These are phyloP conservation scores for Marasmius oreades DNA, from an alignment of 1,284 basidiomycete genomes.

Conservation along the genomic window DNA sequence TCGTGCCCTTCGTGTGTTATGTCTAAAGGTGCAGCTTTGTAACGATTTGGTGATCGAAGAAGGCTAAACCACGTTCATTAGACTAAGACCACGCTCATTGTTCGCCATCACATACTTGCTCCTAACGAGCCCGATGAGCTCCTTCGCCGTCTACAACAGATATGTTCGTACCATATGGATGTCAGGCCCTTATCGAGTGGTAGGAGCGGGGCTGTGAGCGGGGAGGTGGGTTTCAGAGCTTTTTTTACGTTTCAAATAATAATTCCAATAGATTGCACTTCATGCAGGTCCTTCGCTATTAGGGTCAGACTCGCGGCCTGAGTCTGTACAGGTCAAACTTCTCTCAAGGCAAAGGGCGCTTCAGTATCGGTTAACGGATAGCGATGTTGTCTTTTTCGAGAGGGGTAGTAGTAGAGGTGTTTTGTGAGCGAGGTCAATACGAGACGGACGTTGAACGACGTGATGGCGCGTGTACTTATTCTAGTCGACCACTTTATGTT, in stretches of 20 bases:
- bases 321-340: slow-evolving; percentile 26
- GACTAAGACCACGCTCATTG: slow-evolving; percentile 47
- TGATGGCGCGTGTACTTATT: too few relatives aligned
- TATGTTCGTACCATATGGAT: slow-evolving; percentile 65
- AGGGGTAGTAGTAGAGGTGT: slow-evolving; percentile 65
- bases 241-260: too few relatives aligned
- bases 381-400: slow-evolving; percentile 62
- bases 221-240: slow-evolving; percentile 45
- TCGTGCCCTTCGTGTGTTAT: slow-evolving; percentile 53
- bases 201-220: slow-evolving; percentile 69
- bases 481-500: too few relatives aligned
- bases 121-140: slow-evolving; percentile 44
- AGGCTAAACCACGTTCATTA: slow-evolving; percentile 22
- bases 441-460: too few relatives aligned
- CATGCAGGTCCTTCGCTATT: slow-evolving; percentile 49
- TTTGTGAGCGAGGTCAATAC: slow-evolving; percentile 37
- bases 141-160: slow-evolving; percentile 50
- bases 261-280: slow-evolving; percentile 61
- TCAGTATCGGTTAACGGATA: slow-evolving; percentile 67
- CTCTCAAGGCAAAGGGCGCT: slow-evolving; percentile 52
- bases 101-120: slow-evolving; percentile 59
- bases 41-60: background rate
- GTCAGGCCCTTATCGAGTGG: slow-evolving; percentile 67
- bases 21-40: slow-evolving; percentile 39
- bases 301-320: slow-evolving; percentile 19